Base-by-base conservation (phyloP, 1,139 yeast species). In the Saccharomyces hybrid region DNA sequence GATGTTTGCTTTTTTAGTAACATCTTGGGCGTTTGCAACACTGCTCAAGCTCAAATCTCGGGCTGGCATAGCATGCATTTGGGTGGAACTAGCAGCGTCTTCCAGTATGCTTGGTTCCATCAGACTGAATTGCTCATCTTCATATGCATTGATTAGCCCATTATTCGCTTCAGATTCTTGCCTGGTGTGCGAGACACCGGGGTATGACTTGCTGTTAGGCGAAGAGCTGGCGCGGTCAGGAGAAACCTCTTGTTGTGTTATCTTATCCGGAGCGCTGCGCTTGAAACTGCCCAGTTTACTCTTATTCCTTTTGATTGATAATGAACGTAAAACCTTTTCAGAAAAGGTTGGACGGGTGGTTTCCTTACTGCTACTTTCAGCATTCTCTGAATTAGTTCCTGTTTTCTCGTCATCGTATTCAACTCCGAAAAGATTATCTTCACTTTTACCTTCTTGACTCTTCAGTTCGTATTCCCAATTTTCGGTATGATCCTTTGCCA, bases 401-500 rank as follows among this genome's bases (percentile, higher is more conserved):
- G 27, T 52, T 32, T 53, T 53, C 28, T 58, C 59, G 28, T 55
- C 52, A 29, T 55, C 57, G 28, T 58, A 58, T 49, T 58, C 60
- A 5, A 55, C 49, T 19, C 59, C 57, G 23, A 54, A 41, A 50
- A 58, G 57, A n/a, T 57, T 55, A 47, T 57, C 57, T 23, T 47
- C 23, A n/a, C 75, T 65, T 77, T 78, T 77, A 82, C 81, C 34
- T 19, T 50, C 51, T 16, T 52, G 44, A 38, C 44, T 38, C 44
- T 38, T 50, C 13, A 55, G 23, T 65, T 83, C 84, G 49, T 77
- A 71, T 62, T 84, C 88, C 93, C 93, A 86, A 67, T 84, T 79
- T 19, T 71, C 75, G 52, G 79, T 76, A 67, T 86, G 95, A 57
- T 83, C 87, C 66, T 83, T 85, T 2, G 91, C 93, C 14, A 88